Evolutionary conservation across 306 rosid genomes (phyloP).

Genomic region (Abrus precatorius): DNA sequence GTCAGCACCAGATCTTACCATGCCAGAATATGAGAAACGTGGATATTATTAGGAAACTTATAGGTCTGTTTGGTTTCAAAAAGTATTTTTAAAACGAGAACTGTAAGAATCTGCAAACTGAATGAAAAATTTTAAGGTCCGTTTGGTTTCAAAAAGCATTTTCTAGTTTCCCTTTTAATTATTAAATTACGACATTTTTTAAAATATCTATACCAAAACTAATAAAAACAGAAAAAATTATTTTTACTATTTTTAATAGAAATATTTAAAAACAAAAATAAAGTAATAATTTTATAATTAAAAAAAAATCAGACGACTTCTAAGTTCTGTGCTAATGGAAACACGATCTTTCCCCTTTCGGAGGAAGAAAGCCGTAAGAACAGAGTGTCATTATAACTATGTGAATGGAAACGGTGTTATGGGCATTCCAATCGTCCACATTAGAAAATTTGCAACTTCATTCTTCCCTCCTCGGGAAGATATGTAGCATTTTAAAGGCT

Average conservation of each 20-base stretch:
- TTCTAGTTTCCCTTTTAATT: too few species aligned
- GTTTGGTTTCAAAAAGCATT: too few species aligned
- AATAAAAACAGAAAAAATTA: too few species aligned
- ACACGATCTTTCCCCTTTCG: neutral
- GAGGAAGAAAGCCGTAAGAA: neutral
- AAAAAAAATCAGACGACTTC: neutral
- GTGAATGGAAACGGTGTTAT: too few species aligned
- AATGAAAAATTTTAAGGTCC: neutral
- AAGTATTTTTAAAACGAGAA: neutral
- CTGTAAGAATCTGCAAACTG: constrained; percentile 14
- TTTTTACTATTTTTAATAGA: too few species aligned
- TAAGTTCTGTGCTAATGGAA: neutral
- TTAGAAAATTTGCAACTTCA: neutral
- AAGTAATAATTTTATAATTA: too few species aligned
- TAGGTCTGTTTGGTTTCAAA: neutral
- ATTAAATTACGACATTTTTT: too few species aligned
- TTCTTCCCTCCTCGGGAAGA: neutral
- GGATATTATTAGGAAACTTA: constrained; percentile 32
- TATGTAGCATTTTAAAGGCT: neutral
- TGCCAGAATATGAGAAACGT: constrained; percentile 4
- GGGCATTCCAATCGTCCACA: neutral
- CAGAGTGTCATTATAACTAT: neutral
- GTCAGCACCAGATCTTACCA: constrained; percentile 21
- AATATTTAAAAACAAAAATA: too few species aligned
- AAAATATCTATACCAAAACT: too few species aligned